Evolutionary conservation across 805 yeast genomes (phyloP), one percentile per base, ranked within the genome.

Genomic region (Candida sanyiensis): DNA sequence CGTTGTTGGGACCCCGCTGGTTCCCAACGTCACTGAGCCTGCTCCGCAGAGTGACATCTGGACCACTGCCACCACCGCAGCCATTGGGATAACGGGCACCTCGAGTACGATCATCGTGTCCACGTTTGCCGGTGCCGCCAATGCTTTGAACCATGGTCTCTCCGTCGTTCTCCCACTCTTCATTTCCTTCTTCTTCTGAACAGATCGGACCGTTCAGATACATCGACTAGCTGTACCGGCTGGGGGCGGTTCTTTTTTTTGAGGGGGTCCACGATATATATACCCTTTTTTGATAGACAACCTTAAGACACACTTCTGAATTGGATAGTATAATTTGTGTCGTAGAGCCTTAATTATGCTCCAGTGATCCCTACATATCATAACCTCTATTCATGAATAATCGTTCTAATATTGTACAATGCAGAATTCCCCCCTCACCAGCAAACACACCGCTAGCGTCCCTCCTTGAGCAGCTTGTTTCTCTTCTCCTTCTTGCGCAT

Each of bases 401-500:
- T 3, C 8, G 29, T 27, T 27, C 18, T 27, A n/a, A 17, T 27
- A 27, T 10, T 27, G 18, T 27, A 27, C 29, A 27, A 31, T 31
- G 26, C 17, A 31, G 16, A 27, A 13, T 5, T 18, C 16, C 18
- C 17, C 33, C 21, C 17, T 17, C 16, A 21, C 16, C 13, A 20
- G 7, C 30, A 26, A 23, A n/a, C 8, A n/a, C 24, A 28, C 15
- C 6, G 10, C 25, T 37, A 83, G 62, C 97, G 96, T 57, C 57
- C 57, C 35, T 89, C 97, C 59, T 81, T 87, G 59, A 89, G 77
- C 54, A 88, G 68, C 66, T 90, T 90, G 67, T 89, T 90, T 66
- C 97, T 80, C 82, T 90, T 90, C 59, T 90, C 98, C 57, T 83
- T 80, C 68, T 83, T 80, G 66, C 83, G 80, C 65, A 90, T 59